These are phyloP conservation scores for Tetrapisispora phaffii DNA, from an alignment of 805 yeast genomes.

Conservation along the genomic window DNA sequence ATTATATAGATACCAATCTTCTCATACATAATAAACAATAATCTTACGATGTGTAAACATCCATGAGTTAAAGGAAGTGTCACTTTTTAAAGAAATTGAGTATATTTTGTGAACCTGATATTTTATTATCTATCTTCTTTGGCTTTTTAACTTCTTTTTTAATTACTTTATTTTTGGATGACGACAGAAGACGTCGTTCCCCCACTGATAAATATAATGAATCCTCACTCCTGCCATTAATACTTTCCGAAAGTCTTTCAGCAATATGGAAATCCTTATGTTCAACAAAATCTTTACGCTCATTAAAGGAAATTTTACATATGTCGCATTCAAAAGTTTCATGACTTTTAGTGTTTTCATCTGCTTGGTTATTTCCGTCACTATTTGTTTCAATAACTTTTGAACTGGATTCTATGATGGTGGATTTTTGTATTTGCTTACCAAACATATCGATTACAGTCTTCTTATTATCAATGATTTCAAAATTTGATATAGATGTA, in stretches of 20 bases:
- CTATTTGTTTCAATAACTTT: neutral
- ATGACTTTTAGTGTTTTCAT: neutral
- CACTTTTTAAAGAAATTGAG: constrained; percentile 1
- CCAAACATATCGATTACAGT: constrained; percentile 29
- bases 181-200: constrained; percentile 20
- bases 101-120: neutral
- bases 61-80: neutral
- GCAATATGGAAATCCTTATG: constrained; percentile 51
- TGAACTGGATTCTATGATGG: neutral
- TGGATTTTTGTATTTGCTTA: constrained; percentile 2
- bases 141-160: neutral
- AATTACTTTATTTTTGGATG: constrained; percentile 2
- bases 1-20: no score
- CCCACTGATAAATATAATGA: constrained; percentile 21
- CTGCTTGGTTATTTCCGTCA: neutral
- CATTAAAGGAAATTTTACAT: constrained; percentile 14
- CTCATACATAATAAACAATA: no score
- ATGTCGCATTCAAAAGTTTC: neutral
- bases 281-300: constrained; percentile 27
- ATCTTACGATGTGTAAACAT: no score
- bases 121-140: neutral
- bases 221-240: constrained; percentile 30
- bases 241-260: constrained; percentile 35
- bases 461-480: constrained; percentile 30
- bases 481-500: constrained; percentile 46